Conservation (phyloP, 306 rosid species). For the Casuarina glauca region DNA sequence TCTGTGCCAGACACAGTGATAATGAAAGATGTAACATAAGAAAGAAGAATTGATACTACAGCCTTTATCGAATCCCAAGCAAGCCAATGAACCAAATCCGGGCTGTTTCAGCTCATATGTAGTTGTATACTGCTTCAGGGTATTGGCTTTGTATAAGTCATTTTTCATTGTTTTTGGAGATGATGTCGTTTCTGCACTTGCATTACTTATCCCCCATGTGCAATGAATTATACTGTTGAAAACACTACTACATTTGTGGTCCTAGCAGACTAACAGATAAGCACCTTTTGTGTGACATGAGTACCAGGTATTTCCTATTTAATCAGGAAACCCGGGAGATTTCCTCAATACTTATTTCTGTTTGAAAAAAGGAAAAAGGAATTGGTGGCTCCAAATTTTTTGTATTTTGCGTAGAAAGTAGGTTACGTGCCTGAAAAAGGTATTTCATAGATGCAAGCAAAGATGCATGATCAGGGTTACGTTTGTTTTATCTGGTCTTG, state of each 20-base stretch:
- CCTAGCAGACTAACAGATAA: background rate
- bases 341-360: background rate
- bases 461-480: background rate
- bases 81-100: background rate
- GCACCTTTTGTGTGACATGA: background rate
- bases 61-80: background rate
- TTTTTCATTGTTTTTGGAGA: background rate
- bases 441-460: background rate
- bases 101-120: background rate
- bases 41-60: background rate
- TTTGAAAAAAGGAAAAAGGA: background rate
- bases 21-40: background rate
- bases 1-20: background rate
- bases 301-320: background rate
- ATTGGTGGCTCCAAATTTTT: background rate
- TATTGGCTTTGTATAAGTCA: background rate
- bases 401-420: background rate
- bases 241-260: background rate
- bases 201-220: background rate
- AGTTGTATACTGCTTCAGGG: background rate
- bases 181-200: conserved; percentile 4
- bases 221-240: background rate
- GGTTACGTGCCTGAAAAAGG: background rate
- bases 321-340: background rate
- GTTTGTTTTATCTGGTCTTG: too few relatives aligned